Evolutionary conservation across 2,329 filamentous ascomycete species (phyloP), one percentile per base, ranked within the genome.

Genomic region (Onygena corvina): DNA sequence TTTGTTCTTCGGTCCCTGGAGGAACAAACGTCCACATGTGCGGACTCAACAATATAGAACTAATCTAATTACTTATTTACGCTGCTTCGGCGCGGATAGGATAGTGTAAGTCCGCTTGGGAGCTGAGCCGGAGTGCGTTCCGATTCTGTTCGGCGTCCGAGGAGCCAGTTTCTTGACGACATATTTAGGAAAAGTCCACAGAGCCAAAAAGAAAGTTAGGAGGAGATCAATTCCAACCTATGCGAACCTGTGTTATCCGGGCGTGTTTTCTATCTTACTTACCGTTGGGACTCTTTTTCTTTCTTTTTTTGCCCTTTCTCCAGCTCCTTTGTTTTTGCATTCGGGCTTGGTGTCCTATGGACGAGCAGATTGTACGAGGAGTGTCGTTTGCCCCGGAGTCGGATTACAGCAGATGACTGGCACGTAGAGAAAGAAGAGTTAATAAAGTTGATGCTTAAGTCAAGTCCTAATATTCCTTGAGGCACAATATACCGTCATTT

Each of bases 311-410:
- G 42, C 25, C 47, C 27, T 23, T n/a, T 45, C 23, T 44, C 8
- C 14, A 42, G 31, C 21, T 44, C 21, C n/a, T 50, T 36, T 33
- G 25, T 29, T 30, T 29, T 20, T 30, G 18, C n/a, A 8, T 31
- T 42, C 38, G 38, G 38, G 20, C 38, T n/a, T 42, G 12, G n/a
- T 8, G n/a, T 42, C 38, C 38, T 42, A 42, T 42, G 38, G 38
- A 42, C 12, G 38, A n/a, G 21, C 38, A 14, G 38, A 42, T 11
- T 11, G 21, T 42, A 42, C n/a, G 33, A 27, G 29, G 8, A 4
- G n/a, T 11, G 38, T n/a, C 38, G 21, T 8, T 42, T 42, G 21
- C 38, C 38, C 38, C 21, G 38, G 12, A 25, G 38, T 23, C 23
- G 21, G 36, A 42, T 14, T 42, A 20, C 38, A 42, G 38, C 18